Base-by-base conservation (phyloP, 768 basidiomycete genomes). In the Ramaria sp. region DNA sequence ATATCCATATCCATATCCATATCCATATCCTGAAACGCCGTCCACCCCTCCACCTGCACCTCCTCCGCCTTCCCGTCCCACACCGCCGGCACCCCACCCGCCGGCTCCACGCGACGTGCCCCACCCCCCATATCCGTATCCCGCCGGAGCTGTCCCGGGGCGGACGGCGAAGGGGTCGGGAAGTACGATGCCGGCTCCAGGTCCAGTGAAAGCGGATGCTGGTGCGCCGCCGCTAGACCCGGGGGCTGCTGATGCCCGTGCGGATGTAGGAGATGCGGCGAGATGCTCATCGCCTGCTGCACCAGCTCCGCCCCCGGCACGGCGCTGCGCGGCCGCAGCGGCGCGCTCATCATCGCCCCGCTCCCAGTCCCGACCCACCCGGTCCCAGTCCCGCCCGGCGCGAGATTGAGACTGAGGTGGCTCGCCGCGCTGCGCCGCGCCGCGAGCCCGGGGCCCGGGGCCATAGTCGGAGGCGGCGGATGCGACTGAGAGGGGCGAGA, bases 121-220 rank as follows among this genome's bases (percentile, higher is more conserved):
- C n/a, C 27, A 27, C 27, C 27, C 27, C 3, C 27, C 27, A 27
- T 27, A 27, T 5, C 27, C 27, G 27, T 27, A 27, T 5, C 27
- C 27, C 63, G 82, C 80, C 50, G 86, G 84, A 65, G 86, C 82
- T 62, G 84, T 85, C 58, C 81, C 83, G 65, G 84, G 84, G 63
- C 84, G 78, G 13, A 62, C 64, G 68, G 75, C 67, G 69, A 74
- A 71, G 66, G 81, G 38, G 33, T 56, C 43, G 54, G 43, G 43
- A 56, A 56, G 46, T 56, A 56, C 24, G 42, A 45, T 20, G 45
- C 46, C 31, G 19, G 72, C 66, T 65, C 67, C 68, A 60, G 69
- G 65, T 59, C 69, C 68, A 68, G 63, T 31, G 81, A 83, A 73
- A 68, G 82, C 74, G 67, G 81, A 74, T 41, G 39, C n/a, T 2